phyloP scores from a whole-genome alignment of 2,329 filamentous ascomycete species.

The Exophiala oligosperma region DNA sequence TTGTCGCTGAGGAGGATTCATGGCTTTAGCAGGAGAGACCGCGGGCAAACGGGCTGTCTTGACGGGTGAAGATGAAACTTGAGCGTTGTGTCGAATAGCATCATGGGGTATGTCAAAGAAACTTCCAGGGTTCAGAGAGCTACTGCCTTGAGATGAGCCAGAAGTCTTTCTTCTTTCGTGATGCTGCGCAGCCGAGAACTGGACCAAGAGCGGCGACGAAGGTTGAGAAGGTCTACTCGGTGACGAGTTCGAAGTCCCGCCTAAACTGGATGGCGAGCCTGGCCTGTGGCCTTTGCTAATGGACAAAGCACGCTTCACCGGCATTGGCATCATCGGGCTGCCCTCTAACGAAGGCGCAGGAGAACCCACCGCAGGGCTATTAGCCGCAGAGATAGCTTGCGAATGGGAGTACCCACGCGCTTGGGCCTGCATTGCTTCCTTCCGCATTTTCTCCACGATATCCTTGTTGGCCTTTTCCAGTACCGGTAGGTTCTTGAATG shows the following conservation, averaged over 20 bases:
- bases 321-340: slow-evolving; percentile 77
- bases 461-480: slow-evolving; percentile 98
- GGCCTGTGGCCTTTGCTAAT: slow-evolving; percentile 81
- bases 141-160: slow-evolving; percentile 70
- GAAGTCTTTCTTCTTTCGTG: slow-evolving; percentile 89
- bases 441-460: slow-evolving; percentile 91
- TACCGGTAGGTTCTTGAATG: slow-evolving; percentile 95
- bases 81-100: slow-evolving; percentile 50
- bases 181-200: slow-evolving; percentile 83
- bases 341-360: slow-evolving; percentile 74
- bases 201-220: slow-evolving; percentile 90
- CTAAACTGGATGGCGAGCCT: slow-evolving; percentile 79
- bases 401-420: slow-evolving; percentile 50
- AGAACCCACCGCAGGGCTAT: slow-evolving; percentile 45
- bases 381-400: slow-evolving; percentile 38
- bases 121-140: slow-evolving; percentile 67
- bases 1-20: slow-evolving; percentile 60
- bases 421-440: slow-evolving; percentile 78
- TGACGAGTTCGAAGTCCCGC: slow-evolving; percentile 73
- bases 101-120: slow-evolving; percentile 70
- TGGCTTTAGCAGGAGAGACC: slow-evolving; percentile 61
- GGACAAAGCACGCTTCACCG: slow-evolving; percentile 78
- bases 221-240: slow-evolving; percentile 82
- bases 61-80: slow-evolving; percentile 56
- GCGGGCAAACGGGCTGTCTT: slow-evolving; percentile 44